Base-by-base conservation (phyloP, 31 red algal species). In the Bonnemaisonia californica region DNA sequence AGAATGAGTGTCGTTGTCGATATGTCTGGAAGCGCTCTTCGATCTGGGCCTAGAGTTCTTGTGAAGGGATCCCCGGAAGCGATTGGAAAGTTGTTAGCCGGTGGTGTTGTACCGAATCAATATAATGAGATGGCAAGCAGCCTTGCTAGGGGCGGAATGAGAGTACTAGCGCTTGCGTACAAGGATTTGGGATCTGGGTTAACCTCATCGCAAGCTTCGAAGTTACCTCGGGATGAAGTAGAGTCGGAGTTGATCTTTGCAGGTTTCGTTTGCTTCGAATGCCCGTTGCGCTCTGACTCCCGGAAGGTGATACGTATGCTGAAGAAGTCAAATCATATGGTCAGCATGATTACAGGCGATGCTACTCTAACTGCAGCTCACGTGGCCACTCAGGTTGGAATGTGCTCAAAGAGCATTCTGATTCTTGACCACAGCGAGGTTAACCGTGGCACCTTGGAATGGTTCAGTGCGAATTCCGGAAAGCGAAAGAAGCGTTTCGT, bases 61-160 rank as follows among this genome's bases (percentile, higher is more conserved):
- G 84, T 92, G 45, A 99, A 99, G 70, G 97, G 97, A 19, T 95
- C 97, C 51, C 93, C 97, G 1, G 97, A 99, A 71, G 86, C 91
- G 36, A 76, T 99, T 28, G 71, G 82, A 18, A 69, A 73, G 37
- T 79, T 95, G 12, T 84, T 99, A 2, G 69, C 54, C 24, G 78
- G 64, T 23, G 78, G 41, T 30, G 51, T 34, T 5, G 58, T 94
- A 2, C 90, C 89, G 18, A 57, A 74, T 1, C 76, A 55, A 21
- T 99, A 99, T 64, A 78, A 91, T 28, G 85, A 79, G 39, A 88
- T 69, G 18, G 88, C 88, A 18, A 76, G 71, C 51, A 69, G 79
- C 16, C 85, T 96, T 18, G 84, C 93, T 8, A 70, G 90, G 56
- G 79, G 79, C 13, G 97, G 97, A 5, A 82, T 94, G 74, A 76